Evolutionary conservation across 768 basidiomycete species (phyloP).

Genomic region (Hydnomerulius pinastri): DNA sequence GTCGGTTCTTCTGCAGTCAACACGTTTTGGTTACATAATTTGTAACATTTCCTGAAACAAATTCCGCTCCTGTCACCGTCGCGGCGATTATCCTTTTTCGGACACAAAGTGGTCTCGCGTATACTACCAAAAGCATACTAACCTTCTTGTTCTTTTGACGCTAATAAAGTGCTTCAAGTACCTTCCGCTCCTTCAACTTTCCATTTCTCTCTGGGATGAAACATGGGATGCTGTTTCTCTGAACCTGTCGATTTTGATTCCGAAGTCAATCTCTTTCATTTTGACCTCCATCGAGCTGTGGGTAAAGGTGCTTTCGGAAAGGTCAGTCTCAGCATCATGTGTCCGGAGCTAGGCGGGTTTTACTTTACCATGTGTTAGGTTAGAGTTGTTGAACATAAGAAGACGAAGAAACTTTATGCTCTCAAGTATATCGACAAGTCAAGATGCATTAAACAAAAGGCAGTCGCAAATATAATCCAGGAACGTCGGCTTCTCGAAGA

Average conservation of each 20-base stretch:
- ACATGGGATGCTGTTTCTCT: slow-evolving; percentile 62
- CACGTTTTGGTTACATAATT: slow-evolving; percentile 5
- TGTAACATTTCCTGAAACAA: too few relatives aligned
- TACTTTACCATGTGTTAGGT: slow-evolving; percentile 52
- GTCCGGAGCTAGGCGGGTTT: slow-evolving; percentile 7
- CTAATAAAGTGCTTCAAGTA: slow-evolving; percentile 21
- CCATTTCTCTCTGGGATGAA: slow-evolving; percentile 40
- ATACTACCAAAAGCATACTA: slow-evolving; percentile 27
- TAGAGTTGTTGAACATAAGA: slow-evolving; percentile 95
- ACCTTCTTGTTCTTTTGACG: slow-evolving; percentile 38
- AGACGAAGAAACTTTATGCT: slow-evolving; percentile 87
- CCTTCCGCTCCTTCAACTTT: slow-evolving; percentile 28
- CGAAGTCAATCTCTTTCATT: slow-evolving; percentile 91
- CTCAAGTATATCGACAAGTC: slow-evolving; percentile 99
- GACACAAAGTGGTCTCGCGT: slow-evolving; percentile 28
- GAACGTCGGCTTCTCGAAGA: slow-evolving; percentile 92
- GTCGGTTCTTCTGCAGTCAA: background rate
- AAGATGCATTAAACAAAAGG: slow-evolving; percentile 86
- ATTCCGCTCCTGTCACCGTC: too few relatives aligned
- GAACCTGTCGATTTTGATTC: slow-evolving; percentile 84
- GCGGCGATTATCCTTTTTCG: slow-evolving; percentile 1
- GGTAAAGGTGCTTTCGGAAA: slow-evolving; percentile 99
- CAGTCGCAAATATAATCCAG: slow-evolving; percentile 91
- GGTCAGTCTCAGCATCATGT: slow-evolving; percentile 43
- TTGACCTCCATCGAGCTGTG: slow-evolving; percentile 92